These are phyloP conservation scores for Dothideomycetes sp. DNA, from an alignment of 2,329 filamentous ascomycete genomes.

Conservation along the genomic window DNA sequence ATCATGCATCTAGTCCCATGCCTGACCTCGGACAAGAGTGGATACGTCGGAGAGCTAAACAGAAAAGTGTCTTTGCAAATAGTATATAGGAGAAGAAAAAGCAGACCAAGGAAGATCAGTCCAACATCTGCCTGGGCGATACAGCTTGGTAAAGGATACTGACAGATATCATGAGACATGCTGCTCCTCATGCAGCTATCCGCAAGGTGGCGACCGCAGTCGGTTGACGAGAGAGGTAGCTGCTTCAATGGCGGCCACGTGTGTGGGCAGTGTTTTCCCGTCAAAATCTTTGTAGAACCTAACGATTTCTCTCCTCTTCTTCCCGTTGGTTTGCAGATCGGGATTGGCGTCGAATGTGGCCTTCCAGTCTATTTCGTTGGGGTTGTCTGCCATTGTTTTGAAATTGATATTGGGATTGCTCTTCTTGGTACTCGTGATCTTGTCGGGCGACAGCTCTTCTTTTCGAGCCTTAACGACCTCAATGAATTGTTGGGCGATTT, in stretches of 20 bases:
- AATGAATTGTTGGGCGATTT: neutral
- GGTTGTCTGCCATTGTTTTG: neutral
- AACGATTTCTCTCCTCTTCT: neutral
- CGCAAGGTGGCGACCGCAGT: neutral
- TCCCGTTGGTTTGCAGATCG: neutral
- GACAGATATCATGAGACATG: neutral
- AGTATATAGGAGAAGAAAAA: neutral
- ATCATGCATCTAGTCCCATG: too few relatives aligned
- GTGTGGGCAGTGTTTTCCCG: neutral
- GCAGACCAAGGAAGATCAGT: neutral
- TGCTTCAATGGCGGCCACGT: neutral
- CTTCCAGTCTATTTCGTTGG: neutral
- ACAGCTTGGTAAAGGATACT: neutral
- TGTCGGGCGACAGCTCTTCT: neutral
- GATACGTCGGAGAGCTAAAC: neutral
- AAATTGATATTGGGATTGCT: neutral
- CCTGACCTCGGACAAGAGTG: neutral
- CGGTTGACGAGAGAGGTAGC: neutral
- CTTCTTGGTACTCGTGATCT: neutral
- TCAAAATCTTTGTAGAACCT: neutral
- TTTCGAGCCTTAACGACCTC: neutral
- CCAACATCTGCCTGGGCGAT: neutral
- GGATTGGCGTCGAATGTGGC: neutral
- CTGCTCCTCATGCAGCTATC: neutral
- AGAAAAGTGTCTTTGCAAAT: neutral